These are phyloP conservation scores for Ogataea paraovalis DNA, from an alignment of 805 yeast genomes.

Conservation along the genomic window DNA sequence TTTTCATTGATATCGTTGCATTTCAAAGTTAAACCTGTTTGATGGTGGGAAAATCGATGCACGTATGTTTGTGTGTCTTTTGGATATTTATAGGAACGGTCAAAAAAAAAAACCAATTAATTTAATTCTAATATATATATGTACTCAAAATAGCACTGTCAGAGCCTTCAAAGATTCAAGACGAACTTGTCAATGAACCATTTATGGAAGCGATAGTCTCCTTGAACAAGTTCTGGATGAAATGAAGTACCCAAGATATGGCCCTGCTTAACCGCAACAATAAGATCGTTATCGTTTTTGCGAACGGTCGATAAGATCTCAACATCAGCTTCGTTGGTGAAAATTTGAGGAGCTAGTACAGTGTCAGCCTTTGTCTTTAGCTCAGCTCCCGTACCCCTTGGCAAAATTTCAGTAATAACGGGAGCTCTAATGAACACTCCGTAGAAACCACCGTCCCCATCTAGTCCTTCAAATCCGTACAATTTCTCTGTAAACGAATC, in stretches of 20 bases:
- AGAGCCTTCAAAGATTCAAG: constrained; percentile 10
- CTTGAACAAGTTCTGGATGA: constrained; percentile 66
- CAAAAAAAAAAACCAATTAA: no score
- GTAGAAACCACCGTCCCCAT: constrained; percentile 29
- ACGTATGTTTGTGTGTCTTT: no score
- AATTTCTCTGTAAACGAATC: constrained; percentile 55
- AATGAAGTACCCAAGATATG: constrained; percentile 68
- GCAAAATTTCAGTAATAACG: constrained; percentile 37
- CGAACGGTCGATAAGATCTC: constrained; percentile 39
- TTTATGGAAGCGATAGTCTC: constrained; percentile 57
- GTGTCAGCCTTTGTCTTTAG: not conserved
- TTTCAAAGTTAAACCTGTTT: constrained; percentile 33
- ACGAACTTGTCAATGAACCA: constrained; percentile 68
- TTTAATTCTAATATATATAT: no score
- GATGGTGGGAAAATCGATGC: not conserved
- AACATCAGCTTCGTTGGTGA: constrained; percentile 30
- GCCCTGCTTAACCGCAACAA: constrained; percentile 75
- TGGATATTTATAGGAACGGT: not conserved
- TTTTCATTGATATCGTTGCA: constrained; percentile 40
- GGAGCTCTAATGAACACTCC: constrained; percentile 76
- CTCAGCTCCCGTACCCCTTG: not conserved
- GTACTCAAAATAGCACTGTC: no score
- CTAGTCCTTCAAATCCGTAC: constrained; percentile 29
- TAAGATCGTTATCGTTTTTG: constrained; percentile 31
- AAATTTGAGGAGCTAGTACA: constrained; percentile 10